Conservation (phyloP, 2,329 filamentous ascomycete species). For the Verticillium nonalfalfae region DNA sequence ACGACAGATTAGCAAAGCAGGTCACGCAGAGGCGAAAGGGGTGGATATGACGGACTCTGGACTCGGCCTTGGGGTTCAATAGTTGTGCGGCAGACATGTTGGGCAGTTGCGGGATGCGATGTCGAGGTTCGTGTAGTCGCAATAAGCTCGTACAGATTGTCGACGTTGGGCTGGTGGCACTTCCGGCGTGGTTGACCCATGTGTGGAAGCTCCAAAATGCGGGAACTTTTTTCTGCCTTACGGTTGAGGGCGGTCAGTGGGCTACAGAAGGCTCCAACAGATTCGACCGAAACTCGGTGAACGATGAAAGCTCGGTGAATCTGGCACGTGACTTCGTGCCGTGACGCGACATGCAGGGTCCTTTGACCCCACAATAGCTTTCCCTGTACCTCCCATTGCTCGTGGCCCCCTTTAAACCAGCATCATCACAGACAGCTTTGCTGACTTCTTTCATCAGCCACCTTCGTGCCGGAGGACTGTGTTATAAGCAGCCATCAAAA, state of each 20-base stretch:
- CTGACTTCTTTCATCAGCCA: background rate
- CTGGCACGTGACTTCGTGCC: background rate
- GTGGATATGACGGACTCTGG: conserved; percentile 59
- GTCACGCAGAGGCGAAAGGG: conserved; percentile 27
- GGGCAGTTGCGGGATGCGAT: background rate
- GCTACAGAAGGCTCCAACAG: background rate
- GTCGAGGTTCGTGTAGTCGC: background rate
- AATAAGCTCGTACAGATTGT: background rate
- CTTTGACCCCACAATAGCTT: background rate
- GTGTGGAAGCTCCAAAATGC: conserved; percentile 3
- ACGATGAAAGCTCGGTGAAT: background rate
- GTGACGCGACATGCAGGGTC: background rate
- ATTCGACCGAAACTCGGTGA: background rate
- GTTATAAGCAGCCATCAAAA: background rate
- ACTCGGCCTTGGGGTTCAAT: conserved; percentile 98
- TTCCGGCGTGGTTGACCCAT: background rate
- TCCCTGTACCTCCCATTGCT: background rate
- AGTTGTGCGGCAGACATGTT: conserved; percentile 94
- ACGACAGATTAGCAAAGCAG: conserved; percentile 24
- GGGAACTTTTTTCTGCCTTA: conserved; percentile 5
- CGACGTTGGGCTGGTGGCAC: background rate
- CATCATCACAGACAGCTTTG: background rate
- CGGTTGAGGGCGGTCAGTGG: conserved; percentile 1
- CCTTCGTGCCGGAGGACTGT: background rate
- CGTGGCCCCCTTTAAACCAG: background rate